A percentile compares a stretch with the other conserved stretches of the same genome.
phyloP scores from a whole-genome alignment of 805 yeast genomes.

The Yarrowia sp. region DNA sequence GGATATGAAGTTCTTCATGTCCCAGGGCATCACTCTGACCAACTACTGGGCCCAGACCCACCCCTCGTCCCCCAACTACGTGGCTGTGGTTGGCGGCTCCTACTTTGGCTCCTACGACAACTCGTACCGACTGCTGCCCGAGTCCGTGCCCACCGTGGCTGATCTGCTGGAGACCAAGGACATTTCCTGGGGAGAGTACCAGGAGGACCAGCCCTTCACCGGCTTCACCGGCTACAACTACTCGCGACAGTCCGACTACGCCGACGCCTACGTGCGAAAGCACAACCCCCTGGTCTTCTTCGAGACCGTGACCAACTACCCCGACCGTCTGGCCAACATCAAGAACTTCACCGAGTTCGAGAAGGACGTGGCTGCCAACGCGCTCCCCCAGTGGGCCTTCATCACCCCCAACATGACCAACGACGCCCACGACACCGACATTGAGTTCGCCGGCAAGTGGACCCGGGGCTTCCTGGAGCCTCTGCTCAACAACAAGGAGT shows the following conservation, averaged over 20 bases:
- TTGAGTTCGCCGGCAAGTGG: conserved; percentile 58
- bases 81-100: conserved; percentile 60
- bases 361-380: conserved; percentile 52
- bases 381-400: conserved; percentile 60
- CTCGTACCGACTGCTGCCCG: conserved; percentile 55
- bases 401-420: conserved; percentile 63
- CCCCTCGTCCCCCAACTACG: conserved; percentile 63
- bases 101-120: conserved; percentile 59
- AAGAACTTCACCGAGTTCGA: conserved; percentile 58
- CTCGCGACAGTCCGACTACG: conserved; percentile 54
- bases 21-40: conserved; percentile 56
- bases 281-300: conserved; percentile 58
- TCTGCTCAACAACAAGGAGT: conserved; percentile 55
- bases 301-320: conserved; percentile 52
- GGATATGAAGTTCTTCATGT: conserved; percentile 54
- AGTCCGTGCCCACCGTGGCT: conserved; percentile 57
- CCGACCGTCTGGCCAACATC: conserved; percentile 54
- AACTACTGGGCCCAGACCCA: conserved; percentile 62
- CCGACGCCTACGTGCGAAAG: conserved; percentile 60
- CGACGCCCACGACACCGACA: conserved; percentile 60
- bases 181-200: conserved; percentile 63
- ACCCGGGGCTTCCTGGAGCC: conserved; percentile 56
- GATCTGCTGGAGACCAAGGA: conserved; percentile 57
- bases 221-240: conserved; percentile 59
- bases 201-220: conserved; percentile 61